Base-by-base conservation (phyloP, 1,139 yeast species). In the Yamadazyma pseudoaaseri region DNA sequence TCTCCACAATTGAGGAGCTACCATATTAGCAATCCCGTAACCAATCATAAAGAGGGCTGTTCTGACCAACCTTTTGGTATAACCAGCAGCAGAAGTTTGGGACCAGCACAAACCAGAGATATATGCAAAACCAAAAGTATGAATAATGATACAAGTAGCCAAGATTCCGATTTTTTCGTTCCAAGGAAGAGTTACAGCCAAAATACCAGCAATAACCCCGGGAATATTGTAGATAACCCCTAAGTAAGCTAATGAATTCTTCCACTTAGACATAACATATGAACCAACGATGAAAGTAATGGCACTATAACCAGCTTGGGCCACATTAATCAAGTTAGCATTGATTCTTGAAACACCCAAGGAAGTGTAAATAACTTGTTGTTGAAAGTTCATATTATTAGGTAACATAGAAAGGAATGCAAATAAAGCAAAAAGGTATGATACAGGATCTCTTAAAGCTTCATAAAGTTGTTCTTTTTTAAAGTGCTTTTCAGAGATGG, bases 311-410 rank as follows among this genome's bases (percentile, higher is more conserved):
- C 74, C 75, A 28, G 27, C n/a, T 11, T 16, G 22, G 6, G 13
- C 26, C 15, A 75, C 77, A 25, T 71, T 76, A 3, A 76, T 61
- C 3, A 75, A 76, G 1, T 77, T 72, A 1, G 79, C 63, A 34
- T 64, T 65, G 35, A 73, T 53, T 43, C 60, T 65, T 15, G 58
- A 47, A 17, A 71, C 50, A 7, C 51, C 62, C 31, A 36, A 25
- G 27, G 38, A 58, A 15, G 54, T 58, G 39, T 60, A 70, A 26
- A 70, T 49, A 24, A 70, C 40, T 31, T 64, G 65, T 38, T 66
- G 70, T 43, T 70, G 74, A 37, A 65, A 70, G 5, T 70, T 56
- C 36, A 68, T 52, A 44, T 67, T 68, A 39, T 71, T 71, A 4
- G 73, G 70, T 37, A 70, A 49, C 51, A 61, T 66, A 42, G 60